Base-by-base conservation (phyloP, 2,329 filamentous ascomycete genomes). In the Fusarium secorum region DNA sequence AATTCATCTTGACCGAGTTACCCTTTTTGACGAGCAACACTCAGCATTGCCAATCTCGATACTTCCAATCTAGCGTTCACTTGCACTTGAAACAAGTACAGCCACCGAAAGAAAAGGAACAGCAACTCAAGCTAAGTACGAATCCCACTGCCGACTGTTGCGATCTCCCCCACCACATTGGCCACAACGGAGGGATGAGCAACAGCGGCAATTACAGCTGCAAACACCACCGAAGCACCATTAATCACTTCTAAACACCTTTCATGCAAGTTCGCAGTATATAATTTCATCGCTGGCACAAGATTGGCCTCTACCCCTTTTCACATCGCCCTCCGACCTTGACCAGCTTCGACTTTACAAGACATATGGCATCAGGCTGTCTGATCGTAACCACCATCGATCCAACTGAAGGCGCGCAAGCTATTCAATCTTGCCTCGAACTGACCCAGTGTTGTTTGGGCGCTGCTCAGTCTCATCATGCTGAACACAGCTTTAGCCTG, bases 361-460 rank as follows among this genome's bases (percentile, higher is more conserved):
- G 22, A 24, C 1, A 35, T 11, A 11, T 13, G 11, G 5, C 2
- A 26, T 35, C 3, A 20, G 4, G 6, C 6, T 9, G 0, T 10
- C 6, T 35, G 46, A 5, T 3, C 9, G 3, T 4, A 24, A 7
- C 11, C 5, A 15, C 2, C 1, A 2, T 0, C 4, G 20, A 7
- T 2, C 13, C 11, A 20, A 8, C 8, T 15, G 6, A 14, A 6
- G 4, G 17, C 13, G 17, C 18, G 3, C 7, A 7, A 3, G 3
- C 0, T 1, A 4, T 26, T 20, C 2, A 2, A 17, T 0, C 9
- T n/a, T 36, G 3, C 18, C 2, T 11, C 4, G 1, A 3, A 17
- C 17, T 26, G 5, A 13, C 7, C 1, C 22, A 7, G 22, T 8
- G 8, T 20, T 51, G 3, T 13, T 4, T 24, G 13, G 3, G 1